phyloP scores from a whole-genome alignment of 116 monocot genomes.

The Dioscorea cayenensis region DNA sequence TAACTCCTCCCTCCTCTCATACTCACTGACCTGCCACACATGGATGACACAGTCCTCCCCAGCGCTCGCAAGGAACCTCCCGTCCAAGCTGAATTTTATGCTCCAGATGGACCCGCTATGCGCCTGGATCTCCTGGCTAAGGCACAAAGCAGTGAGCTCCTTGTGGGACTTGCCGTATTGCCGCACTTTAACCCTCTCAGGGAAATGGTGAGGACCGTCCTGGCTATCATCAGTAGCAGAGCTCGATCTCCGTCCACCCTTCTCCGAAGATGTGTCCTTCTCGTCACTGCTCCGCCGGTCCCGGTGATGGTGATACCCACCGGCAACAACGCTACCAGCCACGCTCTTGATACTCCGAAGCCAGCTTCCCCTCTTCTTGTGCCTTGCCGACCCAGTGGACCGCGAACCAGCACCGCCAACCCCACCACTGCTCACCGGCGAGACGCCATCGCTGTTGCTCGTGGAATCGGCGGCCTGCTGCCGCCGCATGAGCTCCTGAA shows the following conservation, averaged over 20 bases:
- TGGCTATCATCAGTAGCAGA: conserved; percentile 79
- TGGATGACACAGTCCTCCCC: conserved; percentile 84
- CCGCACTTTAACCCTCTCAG: conserved; percentile 54
- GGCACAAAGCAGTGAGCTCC: conserved; percentile 62
- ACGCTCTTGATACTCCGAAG: conserved; percentile 64
- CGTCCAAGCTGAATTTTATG: conserved; percentile 70
- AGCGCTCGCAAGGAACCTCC: conserved; percentile 60
- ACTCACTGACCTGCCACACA: conserved; percentile 59
- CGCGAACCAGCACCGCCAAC: not conserved
- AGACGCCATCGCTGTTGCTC: not conserved
- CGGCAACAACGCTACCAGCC: conserved; percentile 24
- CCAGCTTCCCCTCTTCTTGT: conserved; percentile 68
- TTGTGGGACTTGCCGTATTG: conserved; percentile 62
- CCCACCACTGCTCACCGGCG: not conserved
- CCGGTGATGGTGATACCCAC: conserved; percentile 11
- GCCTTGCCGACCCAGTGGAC: conserved; percentile 13
- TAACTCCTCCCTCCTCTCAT: conserved; percentile 42
- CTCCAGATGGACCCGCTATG: conserved; percentile 87
- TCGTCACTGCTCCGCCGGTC: conserved; percentile 66
- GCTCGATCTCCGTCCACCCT: conserved; percentile 73
- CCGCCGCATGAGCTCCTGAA: conserved; percentile 89
- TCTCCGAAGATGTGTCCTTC: conserved; percentile 66
- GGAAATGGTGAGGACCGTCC: conserved; percentile 26
- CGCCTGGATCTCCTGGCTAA: conserved; percentile 81
- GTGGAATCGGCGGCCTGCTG: conserved; percentile 38